A percentile compares a stretch with the other conserved stretches of the same genome.
Evolutionary conservation across 805 yeast species (phyloP).

Genomic region (Wickerhamomyces ciferrii): DNA sequence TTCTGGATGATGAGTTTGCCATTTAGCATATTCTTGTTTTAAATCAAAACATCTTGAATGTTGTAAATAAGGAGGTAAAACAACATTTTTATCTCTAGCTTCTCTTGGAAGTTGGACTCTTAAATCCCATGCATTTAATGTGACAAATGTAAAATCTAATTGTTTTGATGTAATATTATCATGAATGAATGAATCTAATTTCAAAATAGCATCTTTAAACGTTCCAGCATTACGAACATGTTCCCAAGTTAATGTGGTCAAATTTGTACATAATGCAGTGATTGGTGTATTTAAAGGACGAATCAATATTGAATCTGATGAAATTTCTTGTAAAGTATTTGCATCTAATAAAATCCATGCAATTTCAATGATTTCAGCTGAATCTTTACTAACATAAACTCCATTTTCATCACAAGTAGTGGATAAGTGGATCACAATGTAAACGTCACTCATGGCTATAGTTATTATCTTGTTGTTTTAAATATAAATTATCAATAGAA

Average conservation of each 20-base stretch:
- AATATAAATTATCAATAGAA: background rate
- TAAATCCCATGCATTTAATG: constrained; percentile 64
- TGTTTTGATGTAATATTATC: constrained; percentile 34
- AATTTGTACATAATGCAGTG: constrained; percentile 47
- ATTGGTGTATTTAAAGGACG: constrained; percentile 64
- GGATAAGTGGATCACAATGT: constrained; percentile 55
- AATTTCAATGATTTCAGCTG: constrained; percentile 61
- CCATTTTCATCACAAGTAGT: constrained; percentile 66
- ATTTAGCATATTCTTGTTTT: constrained; percentile 63
- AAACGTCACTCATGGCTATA: constrained; percentile 34
- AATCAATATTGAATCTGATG: constrained; percentile 42
- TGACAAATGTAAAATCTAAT: constrained; percentile 58
- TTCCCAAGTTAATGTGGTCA: constrained; percentile 56
- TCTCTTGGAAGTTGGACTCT: constrained; percentile 77
- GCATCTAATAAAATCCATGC: constrained; percentile 66
- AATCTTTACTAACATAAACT: constrained; percentile 55
- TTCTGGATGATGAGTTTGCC: constrained; percentile 64
- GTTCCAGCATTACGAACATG: constrained; percentile 50
- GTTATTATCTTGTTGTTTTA: no score
- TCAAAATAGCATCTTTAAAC: constrained; percentile 57
- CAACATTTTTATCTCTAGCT: constrained; percentile 69
- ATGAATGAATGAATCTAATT: constrained; percentile 47
- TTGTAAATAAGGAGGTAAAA: constrained; percentile 69
- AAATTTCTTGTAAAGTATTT: constrained; percentile 35
- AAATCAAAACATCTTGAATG: constrained; percentile 76